Base-by-base conservation (phyloP, 1,284 basidiomycete genomes). In the Trametes sp. region DNA sequence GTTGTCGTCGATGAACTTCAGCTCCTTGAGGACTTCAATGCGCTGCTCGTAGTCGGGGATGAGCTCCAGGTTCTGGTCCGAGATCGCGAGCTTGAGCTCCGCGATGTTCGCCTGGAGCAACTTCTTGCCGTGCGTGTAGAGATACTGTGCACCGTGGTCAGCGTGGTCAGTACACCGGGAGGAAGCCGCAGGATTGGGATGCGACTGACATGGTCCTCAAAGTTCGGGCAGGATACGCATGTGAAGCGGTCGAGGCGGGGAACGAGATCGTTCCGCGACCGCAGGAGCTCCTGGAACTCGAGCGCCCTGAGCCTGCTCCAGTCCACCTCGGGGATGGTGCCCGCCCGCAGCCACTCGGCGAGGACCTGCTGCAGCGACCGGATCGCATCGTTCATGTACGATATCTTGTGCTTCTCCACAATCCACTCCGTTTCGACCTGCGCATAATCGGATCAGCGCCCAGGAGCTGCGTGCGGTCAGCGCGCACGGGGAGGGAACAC, bases 31-130 rank as follows among this genome's bases (percentile, higher is more conserved):
- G 1, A 99, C 97, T 33, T 87, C 87, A 26, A 99, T 90, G 26
- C 97, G 85, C 74, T 96, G 95, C 74, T 98, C 93, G 77, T 98
- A 99, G 75, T 99, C 98, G 1, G 98, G 98, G 48, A 99, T 87
- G 45, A 99, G 85, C 73, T 98, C 98, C 63, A 99, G 81, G 73
- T 99, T 99, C 75, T 99, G 95, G 73, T 98, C 96, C 14, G 95
- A 98, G 29, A 98, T 87, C 1, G 89, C 88, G 50, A 92, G 79
- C 72, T 92, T 94, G 54, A 98, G 82, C 35, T 82, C 76, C 4
- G 87, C 87, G 62, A 99, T 90, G 66, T 90, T 90, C 26, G 82
- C 82, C 65, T 87, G 84, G 42, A 98, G 79, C 10, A 87, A 73
- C 73, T 93, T 94, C 72, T 91, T 88, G 62, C 83, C 85, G 69